A percentile compares a stretch with the other conserved stretches of the same genome.
Conservation (phyloP, 176 grass and related monocot species). For the Oryza coarctata region DNA sequence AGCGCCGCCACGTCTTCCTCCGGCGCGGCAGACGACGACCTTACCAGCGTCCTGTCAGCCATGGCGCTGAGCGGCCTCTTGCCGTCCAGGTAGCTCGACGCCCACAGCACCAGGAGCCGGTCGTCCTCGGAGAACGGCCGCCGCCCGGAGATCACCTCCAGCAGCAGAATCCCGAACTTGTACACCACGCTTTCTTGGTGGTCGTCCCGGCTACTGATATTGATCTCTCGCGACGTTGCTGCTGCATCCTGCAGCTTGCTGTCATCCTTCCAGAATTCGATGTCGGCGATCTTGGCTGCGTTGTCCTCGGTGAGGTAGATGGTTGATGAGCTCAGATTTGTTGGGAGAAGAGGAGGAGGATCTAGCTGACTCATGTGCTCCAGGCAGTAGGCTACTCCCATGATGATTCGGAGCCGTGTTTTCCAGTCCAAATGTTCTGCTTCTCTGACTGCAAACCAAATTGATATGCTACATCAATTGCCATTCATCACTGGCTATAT, state of each 20-base stretch:
- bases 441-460: conserved; percentile 65
- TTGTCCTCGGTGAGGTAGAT: conserved; percentile 89
- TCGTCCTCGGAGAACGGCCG: conserved; percentile 71
- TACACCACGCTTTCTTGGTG: conserved; percentile 55
- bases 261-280: conserved; percentile 43
- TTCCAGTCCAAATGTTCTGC: conserved; percentile 74
- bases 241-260: not conserved
- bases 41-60: conserved; percentile 56
- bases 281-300: conserved; percentile 76
- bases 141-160: conserved; percentile 82
- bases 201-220: no score
- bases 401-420: conserved; percentile 61
- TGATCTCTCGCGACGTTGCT: not conserved
- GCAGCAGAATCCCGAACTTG: conserved; percentile 72
- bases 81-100: conserved; percentile 78
- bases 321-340: conserved; percentile 61
- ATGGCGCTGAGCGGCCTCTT: conserved; percentile 53
- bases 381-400: conserved; percentile 75
- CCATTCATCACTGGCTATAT: not conserved
- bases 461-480: not conserved
- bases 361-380: conserved; percentile 60
- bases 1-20: conserved; percentile 44
- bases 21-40: conserved; percentile 45
- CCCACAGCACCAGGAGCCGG: conserved; percentile 73
- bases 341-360: conserved; percentile 45